Evolutionary conservation across 129 eudicot species (phyloP).

Genomic region (Flaveria ramosissima): DNA sequence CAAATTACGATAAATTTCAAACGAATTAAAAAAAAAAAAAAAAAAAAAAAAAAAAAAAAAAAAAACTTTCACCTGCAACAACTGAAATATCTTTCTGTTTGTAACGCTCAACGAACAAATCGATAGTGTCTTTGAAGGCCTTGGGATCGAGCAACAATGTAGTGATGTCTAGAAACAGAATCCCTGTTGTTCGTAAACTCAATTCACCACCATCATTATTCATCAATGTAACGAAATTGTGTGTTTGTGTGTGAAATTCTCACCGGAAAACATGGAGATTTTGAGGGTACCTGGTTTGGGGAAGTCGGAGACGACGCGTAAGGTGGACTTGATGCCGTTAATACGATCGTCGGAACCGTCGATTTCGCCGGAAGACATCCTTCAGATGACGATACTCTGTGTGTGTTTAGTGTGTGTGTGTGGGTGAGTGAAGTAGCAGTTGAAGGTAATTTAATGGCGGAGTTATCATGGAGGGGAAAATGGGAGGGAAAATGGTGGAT

Average conservation of each 20-base stretch:
- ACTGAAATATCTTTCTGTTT: conserved; percentile 60
- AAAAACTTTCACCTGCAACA: conserved; percentile 63
- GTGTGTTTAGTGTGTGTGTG: not conserved
- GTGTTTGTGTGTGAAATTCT: not conserved
- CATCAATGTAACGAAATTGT: conserved; percentile 1
- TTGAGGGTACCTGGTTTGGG: conserved; percentile 75
- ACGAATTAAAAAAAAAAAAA: not conserved
- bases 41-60: conserved; percentile 1
- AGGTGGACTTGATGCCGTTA: conserved; percentile 55
- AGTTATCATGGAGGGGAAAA: conserved; percentile 17
- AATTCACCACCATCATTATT: not conserved
- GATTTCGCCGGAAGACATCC: conserved; percentile 35
- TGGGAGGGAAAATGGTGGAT: conserved; percentile 31
- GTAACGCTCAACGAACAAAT: conserved; percentile 86
- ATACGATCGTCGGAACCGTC: conserved; percentile 41
- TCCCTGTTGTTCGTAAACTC: conserved; percentile 45
- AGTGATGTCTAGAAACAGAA: conserved; percentile 86
- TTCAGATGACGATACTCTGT: not conserved
- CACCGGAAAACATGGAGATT: not conserved
- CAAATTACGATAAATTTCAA: not conserved
- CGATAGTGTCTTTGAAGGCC: conserved; percentile 81
- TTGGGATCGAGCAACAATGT: conserved; percentile 75
- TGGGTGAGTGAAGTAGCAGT: conserved; percentile 22
- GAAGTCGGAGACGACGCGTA: conserved; percentile 83
- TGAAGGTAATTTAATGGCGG: conserved; percentile 32